Evolutionary conservation across 2,329 filamentous ascomycete genomes (phyloP).

Genomic region (Sordariomycetes sp.): DNA sequence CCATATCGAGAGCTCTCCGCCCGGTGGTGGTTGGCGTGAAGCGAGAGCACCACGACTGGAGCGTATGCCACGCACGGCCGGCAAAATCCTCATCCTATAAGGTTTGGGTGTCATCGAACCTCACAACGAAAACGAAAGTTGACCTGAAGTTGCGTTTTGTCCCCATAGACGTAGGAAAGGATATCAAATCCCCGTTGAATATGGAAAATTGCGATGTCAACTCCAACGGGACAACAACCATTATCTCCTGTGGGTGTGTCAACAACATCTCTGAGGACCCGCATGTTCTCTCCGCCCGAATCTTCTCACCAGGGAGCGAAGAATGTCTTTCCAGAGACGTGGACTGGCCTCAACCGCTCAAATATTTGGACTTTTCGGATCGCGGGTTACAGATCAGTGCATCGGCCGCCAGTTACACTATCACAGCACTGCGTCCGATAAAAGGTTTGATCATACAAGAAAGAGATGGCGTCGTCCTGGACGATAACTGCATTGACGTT

Average conservation of each 20-base stretch:
- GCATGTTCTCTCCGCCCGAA: conserved; percentile 53
- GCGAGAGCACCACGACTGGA: conserved; percentile 40
- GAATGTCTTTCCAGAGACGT: conserved; percentile 51
- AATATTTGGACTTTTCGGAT: conserved; percentile 54
- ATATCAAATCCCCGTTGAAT: conserved; percentile 47
- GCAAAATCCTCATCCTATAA: conserved; percentile 48
- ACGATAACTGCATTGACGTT: conserved; percentile 59
- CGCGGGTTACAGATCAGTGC: conserved; percentile 37
- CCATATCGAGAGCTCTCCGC: conserved; percentile 69
- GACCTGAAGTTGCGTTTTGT: no score
- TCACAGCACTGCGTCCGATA: conserved; percentile 47
- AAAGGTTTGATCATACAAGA: conserved; percentile 57
- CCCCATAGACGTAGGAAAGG: no score
- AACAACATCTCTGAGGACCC: conserved; percentile 23
- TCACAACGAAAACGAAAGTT: no score
- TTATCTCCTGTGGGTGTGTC: conserved; percentile 29
- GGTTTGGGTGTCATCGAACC: no score
- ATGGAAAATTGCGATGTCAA: conserved; percentile 49
- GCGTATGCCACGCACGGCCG: conserved; percentile 38
- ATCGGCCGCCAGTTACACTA: conserved; percentile 27
- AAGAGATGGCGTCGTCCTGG: conserved; percentile 48
- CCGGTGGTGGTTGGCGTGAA: conserved; percentile 62
- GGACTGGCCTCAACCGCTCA: conserved; percentile 66
- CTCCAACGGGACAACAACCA: conserved; percentile 33
- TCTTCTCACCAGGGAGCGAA: conserved; percentile 39